Percentiles rank a stretch among this genome's conserved stretches.
Conservation (phyloP, 805 yeast genomes). For the Wickerhamiella spandovensis region DNA sequence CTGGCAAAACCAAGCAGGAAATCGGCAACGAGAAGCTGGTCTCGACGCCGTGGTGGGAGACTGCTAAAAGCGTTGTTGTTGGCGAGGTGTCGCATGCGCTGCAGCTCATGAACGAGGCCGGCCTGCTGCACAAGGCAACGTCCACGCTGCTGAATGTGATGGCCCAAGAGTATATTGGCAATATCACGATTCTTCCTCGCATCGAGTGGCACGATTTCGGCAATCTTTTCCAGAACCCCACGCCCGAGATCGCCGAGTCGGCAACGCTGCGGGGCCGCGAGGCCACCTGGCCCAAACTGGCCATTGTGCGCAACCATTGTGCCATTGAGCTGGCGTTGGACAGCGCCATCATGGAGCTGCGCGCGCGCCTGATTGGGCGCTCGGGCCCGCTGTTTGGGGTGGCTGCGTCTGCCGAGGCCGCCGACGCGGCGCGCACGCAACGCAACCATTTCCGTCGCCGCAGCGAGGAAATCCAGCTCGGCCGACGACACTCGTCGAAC, state of each 20-base stretch:
- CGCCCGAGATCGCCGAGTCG: slow-evolving; percentile 57
- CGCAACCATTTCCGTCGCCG: neutral
- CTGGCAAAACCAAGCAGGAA: slow-evolving; percentile 21
- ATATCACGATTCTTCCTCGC: slow-evolving; percentile 83
- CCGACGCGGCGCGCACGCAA: neutral
- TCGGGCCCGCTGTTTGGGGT: neutral
- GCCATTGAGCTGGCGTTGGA: slow-evolving; percentile 81
- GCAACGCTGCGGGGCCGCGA: slow-evolving; percentile 71
- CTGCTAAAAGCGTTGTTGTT: slow-evolving; percentile 30
- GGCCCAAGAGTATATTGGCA: slow-evolving; percentile 84
- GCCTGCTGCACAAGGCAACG: slow-evolving; percentile 57
- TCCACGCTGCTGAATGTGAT: slow-evolving; percentile 64
- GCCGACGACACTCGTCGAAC: slow-evolving; percentile 2
- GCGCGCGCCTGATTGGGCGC: slow-evolving; percentile 26
- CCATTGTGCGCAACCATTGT: slow-evolving; percentile 79
- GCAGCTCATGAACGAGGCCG: slow-evolving; percentile 60
- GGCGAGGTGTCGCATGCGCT: slow-evolving; percentile 70
- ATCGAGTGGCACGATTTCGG: slow-evolving; percentile 42
- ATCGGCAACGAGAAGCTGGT: neutral
- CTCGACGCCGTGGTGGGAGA: slow-evolving; percentile 3
- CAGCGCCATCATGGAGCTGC: slow-evolving; percentile 52
- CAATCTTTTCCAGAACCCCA: slow-evolving; percentile 66
- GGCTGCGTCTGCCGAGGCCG: neutral
- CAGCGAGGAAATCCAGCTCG: neutral
- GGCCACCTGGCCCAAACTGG: slow-evolving; percentile 87